Evolutionary conservation across 441 rosid genomes (phyloP), one percentile per base, ranked within the genome.

Genomic region (Pelargonium fulgidum): DNA sequence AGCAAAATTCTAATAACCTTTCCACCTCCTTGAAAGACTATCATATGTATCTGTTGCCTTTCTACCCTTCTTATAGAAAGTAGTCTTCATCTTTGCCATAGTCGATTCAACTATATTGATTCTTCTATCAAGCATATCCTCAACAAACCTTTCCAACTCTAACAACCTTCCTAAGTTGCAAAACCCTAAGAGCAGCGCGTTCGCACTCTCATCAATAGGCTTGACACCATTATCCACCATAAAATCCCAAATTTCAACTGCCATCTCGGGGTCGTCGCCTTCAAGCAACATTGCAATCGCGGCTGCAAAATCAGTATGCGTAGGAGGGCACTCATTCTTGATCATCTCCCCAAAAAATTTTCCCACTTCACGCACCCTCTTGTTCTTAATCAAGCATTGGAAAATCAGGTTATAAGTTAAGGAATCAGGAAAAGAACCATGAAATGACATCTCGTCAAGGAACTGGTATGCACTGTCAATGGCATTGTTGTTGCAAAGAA

Each of bases 371-470:
- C 17, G 67, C 77, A 82, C 83, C 74, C 59, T 85, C 73, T 81
- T 85, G 77, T 74, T 85, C 68, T 76, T 75, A 48, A 83, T 70
- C 62, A 85, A 77, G 70, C 85, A 85, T 36, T 68, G 70, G 39
- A 86, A 86, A 73, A 86, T 82, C 72, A 77, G 65, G 73, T 81
- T 81, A 68, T 83, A 85, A 3, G 87, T 80, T 64, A 71, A 67
- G 22, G 82, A 79, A 76, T 81, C 85, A 0, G 91, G 89, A 54
- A 86, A 86, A 50, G 78, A 85, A 72, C 87, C 85, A 56, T 82
- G 61, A 42, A 82, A 69, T 3, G 73, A 78, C 91, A 86, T 86
- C 72, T 68, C 78, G 44, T 86, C 89, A 33, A 85, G 80, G 66
- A 86, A 77, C 29, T 74, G 63, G 66, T 85, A 73, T 54, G 82